Base-by-base conservation (phyloP, 805 yeast species). In the Nakazawaea anatomiae region DNA sequence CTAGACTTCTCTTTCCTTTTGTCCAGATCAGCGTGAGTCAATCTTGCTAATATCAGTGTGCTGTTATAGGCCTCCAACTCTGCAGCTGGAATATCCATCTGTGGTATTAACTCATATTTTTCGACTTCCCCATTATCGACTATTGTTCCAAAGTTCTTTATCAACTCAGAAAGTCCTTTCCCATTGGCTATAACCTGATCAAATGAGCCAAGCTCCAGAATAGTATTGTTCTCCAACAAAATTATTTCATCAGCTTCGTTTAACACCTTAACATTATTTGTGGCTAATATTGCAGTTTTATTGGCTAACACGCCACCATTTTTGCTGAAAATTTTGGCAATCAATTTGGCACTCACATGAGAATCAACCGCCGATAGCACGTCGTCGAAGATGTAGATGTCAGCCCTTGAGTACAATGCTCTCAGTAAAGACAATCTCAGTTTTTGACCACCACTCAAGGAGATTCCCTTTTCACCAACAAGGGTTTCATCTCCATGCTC, bases 381-480 rank as follows among this genome's bases (percentile, higher is more conserved):
- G 68, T 94, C 99, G 66, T 94, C 99, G 55, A 94, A 70, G 40
- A 94, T 69, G 64, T 89, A 90, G 32, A 94, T 80, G 62, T 94
- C 98, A 3, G 98, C 95, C 56, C 98, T 77, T 10, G 96, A 80
- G 64, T 94, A 94, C 7, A 94, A 96, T 9, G 99, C 97, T 64
- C 99, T 80, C 0, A 99, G 99, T 48, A 94, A 76, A 1, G 96
- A 84, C 36, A 94, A 76, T 65, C 99, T 83, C 0, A 99, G 98
- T 75, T 94, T 94, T 68, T 94, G 99, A 43, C 99, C 99, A 47
- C 99, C 99, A 41, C 96, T 88, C 47, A 94, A 74, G 11, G 97
- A 89, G 47, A 94, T 91, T 56, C 99, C 99, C 66, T 92, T 89
- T 70, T 94, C 99, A 55, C 99, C 99, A 52, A 94, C 98, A 58